Evolutionary conservation across 805 yeast genomes (phyloP).

Genomic region (Scheffersomyces ergatensis): DNA sequence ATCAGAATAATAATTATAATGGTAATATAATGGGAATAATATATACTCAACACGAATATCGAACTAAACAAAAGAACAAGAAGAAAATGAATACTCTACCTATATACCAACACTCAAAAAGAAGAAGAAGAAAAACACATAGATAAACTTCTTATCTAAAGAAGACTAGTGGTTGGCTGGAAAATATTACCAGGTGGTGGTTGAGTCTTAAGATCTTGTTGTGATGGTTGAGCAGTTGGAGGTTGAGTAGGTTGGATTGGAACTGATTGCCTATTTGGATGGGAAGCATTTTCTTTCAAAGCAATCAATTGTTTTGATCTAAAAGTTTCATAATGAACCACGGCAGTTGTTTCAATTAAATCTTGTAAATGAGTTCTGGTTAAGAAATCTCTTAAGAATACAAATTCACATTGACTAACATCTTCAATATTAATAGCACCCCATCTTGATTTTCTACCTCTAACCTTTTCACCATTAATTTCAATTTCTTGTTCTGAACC

Average conservation of each 20-base stretch:
- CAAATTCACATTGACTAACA: slow-evolving; percentile 93
- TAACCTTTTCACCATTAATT: slow-evolving; percentile 73
- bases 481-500: slow-evolving; percentile 82
- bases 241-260: neutral
- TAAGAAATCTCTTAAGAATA: slow-evolving; percentile 87
- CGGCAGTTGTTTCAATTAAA: slow-evolving; percentile 87
- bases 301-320: slow-evolving; percentile 93
- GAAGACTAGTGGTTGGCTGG: neutral
- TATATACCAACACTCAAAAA: too few species aligned
- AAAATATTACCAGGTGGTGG: neutral
- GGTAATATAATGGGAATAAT: too few species aligned
- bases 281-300: slow-evolving; percentile 82
- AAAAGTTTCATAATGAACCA: slow-evolving; percentile 86
- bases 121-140: too few species aligned
- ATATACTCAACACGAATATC: too few species aligned
- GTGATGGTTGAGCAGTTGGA: slow-evolving; percentile 3
- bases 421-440: slow-evolving; percentile 92
- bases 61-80: too few species aligned
- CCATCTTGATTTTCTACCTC: slow-evolving; percentile 93
- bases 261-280: slow-evolving; percentile 35
- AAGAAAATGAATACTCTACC: too few species aligned
- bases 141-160: neutral
- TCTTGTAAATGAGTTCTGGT: slow-evolving; percentile 96
- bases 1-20: too few species aligned
- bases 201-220: slow-evolving; percentile 1